Conservation (phyloP, 768 basidiomycete species). For the Boletus eberwhitei region DNA sequence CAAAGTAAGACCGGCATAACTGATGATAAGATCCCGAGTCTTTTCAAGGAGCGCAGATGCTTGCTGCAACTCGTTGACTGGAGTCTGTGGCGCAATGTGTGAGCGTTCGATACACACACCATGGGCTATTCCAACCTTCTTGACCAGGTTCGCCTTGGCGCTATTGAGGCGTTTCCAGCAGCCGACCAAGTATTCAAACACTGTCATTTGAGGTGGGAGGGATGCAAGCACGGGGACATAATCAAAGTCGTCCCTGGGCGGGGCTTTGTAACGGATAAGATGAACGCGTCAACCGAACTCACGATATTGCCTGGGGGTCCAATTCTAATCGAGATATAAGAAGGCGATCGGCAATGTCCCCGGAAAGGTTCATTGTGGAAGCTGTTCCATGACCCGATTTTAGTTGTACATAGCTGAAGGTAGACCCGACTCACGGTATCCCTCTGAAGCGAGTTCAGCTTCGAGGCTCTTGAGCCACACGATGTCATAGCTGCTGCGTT, state of each 20-base stretch:
- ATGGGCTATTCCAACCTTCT: constrained; percentile 47
- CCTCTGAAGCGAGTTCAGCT: constrained; percentile 64
- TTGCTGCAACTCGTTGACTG: constrained; percentile 52
- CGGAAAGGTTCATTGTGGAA: constrained; percentile 44
- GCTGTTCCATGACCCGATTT: constrained; percentile 14
- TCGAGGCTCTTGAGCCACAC: constrained; percentile 83
- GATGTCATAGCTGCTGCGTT: constrained; percentile 58
- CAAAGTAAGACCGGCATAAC: constrained; percentile 82
- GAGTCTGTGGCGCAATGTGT: constrained; percentile 38
- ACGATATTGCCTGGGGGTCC: constrained; percentile 70
- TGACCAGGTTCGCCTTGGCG: constrained; percentile 50
- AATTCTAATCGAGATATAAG: constrained; percentile 84
- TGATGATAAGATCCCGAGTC: constrained; percentile 77
- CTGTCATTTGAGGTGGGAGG: constrained; percentile 72
- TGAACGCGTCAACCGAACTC: constrained; percentile 30
- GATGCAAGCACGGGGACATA: constrained; percentile 71
- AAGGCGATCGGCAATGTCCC: constrained; percentile 69
- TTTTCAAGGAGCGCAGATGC: constrained; percentile 69
- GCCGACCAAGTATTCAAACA: constrained; percentile 85
- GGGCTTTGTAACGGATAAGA: background rate
- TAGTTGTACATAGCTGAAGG: background rate
- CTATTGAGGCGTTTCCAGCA: constrained; percentile 87
- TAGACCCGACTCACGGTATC: constrained; percentile 33
- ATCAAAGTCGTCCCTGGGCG: constrained; percentile 66
- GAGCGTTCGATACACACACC: constrained; percentile 34